Evolutionary conservation across 1,139 yeast species (phyloP).

Genomic region (Suhomyces kunorum): DNA sequence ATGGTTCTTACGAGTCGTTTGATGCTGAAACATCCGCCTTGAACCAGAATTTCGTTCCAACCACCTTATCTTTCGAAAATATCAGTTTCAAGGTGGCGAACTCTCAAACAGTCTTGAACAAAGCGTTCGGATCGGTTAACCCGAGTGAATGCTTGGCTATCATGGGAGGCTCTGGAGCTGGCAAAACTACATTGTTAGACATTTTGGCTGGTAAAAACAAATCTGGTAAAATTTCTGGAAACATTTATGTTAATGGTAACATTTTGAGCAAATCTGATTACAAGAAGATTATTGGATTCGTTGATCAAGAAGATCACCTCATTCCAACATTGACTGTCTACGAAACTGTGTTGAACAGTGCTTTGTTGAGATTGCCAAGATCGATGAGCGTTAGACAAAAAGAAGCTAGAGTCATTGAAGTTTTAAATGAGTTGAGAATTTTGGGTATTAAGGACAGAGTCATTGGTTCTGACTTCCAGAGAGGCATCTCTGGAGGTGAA

Average conservation of each 20-base stretch:
- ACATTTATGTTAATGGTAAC: conserved; percentile 74
- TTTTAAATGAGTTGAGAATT: conserved; percentile 81
- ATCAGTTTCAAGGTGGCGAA: conserved; percentile 62
- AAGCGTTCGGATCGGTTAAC: conserved; percentile 70
- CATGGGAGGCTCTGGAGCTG: conserved; percentile 99
- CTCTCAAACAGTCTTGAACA: conserved; percentile 54
- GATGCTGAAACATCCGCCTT: conserved; percentile 45
- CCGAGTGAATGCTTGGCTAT: conserved; percentile 93
- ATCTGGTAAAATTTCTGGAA: conserved; percentile 66
- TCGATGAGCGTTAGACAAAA: conserved; percentile 73
- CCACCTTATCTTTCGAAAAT: conserved; percentile 73
- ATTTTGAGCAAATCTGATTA: conserved; percentile 43
- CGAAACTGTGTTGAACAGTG: conserved; percentile 92
- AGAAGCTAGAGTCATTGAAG: conserved; percentile 78
- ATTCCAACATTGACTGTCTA: conserved; percentile 93
- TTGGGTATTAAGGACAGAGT: conserved; percentile 78
- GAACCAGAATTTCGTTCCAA: conserved; percentile 66
- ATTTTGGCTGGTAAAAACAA: conserved; percentile 87
- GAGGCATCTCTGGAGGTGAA: conserved; percentile 96
- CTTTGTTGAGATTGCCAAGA: conserved; percentile 80
- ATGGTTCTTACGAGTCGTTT: conserved; percentile 19
- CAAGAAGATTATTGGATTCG: conserved; percentile 81
- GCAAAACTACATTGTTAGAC: conserved; percentile 90
- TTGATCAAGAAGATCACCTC: conserved; percentile 93
- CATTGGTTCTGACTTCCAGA: conserved; percentile 83